Evolutionary conservation across 805 yeast genomes (phyloP).

Genomic region (Sungouiella blattae): DNA sequence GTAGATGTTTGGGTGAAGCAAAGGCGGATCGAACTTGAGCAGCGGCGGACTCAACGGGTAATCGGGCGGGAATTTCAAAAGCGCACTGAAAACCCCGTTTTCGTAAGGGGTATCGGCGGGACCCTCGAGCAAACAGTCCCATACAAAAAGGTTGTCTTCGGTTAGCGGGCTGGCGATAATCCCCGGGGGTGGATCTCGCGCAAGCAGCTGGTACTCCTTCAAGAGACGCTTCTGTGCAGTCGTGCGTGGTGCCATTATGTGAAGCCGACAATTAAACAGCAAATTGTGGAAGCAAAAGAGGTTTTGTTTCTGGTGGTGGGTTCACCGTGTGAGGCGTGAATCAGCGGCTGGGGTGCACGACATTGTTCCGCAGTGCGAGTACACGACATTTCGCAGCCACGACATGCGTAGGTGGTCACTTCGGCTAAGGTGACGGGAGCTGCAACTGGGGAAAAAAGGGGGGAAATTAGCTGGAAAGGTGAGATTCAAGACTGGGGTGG

Average conservation of each 20-base stretch:
- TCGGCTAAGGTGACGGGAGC: background rate
- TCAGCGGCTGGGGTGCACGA: no score
- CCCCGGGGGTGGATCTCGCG: conserved; percentile 89
- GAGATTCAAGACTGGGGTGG: no score
- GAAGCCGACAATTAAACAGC: background rate
- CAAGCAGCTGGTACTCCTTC: conserved; percentile 84
- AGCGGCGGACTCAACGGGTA: conserved; percentile 83
- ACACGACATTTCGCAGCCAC: background rate
- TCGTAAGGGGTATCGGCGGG: conserved; percentile 84
- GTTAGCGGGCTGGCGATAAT: conserved; percentile 87
- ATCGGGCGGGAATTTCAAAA: conserved; percentile 67
- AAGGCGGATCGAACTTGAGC: conserved; percentile 71
- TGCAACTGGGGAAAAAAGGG: no score
- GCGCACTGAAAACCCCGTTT: conserved; percentile 83
- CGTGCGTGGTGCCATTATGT: conserved; percentile 10
- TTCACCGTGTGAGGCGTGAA: no score
- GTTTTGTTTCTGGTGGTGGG: background rate
- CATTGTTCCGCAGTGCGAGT: background rate
- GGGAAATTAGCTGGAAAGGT: no score
- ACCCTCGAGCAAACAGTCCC: conserved; percentile 86
- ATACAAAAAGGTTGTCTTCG: conserved; percentile 67
- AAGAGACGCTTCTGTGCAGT: conserved; percentile 86
- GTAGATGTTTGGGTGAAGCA: conserved; percentile 91
- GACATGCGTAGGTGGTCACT: background rate
- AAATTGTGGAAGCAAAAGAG: background rate